Percentiles rank a stretch among this genome's conserved stretches.
These are phyloP conservation scores for Clavariopsis aquatica DNA, from an alignment of 495 filamentous ascomycete genomes.

Conservation along the genomic window DNA sequence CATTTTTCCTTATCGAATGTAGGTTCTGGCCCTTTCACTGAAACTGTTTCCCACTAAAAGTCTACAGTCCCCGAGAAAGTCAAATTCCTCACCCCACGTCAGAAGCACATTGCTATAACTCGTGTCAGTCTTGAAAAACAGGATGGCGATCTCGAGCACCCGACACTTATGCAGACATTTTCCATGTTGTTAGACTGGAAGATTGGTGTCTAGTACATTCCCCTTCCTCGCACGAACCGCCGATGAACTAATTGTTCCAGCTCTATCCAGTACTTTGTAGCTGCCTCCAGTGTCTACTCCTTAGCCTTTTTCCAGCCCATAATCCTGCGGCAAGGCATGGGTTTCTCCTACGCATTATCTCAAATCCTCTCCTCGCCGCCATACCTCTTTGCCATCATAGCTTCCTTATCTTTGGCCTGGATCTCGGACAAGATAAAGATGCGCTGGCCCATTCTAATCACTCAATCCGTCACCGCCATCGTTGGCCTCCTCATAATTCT, in stretches of 20 bases:
- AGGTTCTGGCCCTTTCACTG: not conserved
- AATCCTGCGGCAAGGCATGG: constrained; percentile 21
- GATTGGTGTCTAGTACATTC: constrained; percentile 8
- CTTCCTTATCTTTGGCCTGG: constrained; percentile 7
- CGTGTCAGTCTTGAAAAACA: constrained; percentile 22
- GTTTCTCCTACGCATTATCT: constrained; percentile 15
- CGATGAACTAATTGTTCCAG: too few species aligned
- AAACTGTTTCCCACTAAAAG: not conserved
- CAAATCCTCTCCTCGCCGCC: constrained; percentile 19
- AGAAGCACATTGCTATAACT: constrained; percentile 16
- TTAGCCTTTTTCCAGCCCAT: constrained; percentile 21
- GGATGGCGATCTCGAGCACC: constrained; percentile 6
- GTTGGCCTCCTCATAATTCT: constrained; percentile 17
- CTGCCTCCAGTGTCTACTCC: constrained; percentile 17
- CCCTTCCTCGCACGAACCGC: too few species aligned
- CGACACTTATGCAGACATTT: constrained; percentile 8
- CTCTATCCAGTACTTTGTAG: constrained; percentile 21
- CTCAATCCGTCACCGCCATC: constrained; percentile 12
- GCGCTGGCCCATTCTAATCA: constrained; percentile 17
- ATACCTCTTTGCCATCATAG: constrained; percentile 15
- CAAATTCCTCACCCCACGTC: constrained; percentile 12
- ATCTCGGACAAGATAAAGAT: constrained; percentile 12
- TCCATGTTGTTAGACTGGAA: constrained; percentile 16
- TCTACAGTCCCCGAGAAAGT: constrained; percentile 14
- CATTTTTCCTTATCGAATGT: constrained; percentile 23